Percentiles rank a stretch among this genome's conserved stretches.
phyloP scores from a whole-genome alignment of 805 yeast species.

The Cyberlindnera bimundalis region DNA sequence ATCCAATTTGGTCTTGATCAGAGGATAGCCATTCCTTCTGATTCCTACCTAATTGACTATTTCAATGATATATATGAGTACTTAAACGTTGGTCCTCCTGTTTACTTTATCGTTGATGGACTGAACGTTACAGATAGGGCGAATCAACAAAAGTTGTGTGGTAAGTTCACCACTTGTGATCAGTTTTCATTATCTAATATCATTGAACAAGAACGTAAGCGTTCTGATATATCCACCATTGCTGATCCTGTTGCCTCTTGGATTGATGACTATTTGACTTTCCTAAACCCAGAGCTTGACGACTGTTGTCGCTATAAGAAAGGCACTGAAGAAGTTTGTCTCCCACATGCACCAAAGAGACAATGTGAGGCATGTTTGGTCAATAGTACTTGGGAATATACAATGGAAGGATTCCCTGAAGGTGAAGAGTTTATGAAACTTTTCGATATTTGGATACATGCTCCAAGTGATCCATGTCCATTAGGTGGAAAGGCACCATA shows the following conservation, averaged over 20 bases:
- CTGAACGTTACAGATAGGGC: slow-evolving; percentile 56
- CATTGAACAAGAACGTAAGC: slow-evolving; percentile 76
- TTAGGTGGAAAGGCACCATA: slow-evolving; percentile 95
- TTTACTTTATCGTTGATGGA: slow-evolving; percentile 76
- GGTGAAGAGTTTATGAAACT: slow-evolving; percentile 66
- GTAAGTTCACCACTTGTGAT: slow-evolving; percentile 81
- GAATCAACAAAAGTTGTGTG: slow-evolving; percentile 76
- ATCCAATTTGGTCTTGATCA: slow-evolving; percentile 85
- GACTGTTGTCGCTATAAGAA: slow-evolving; percentile 79
- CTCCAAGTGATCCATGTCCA: slow-evolving; percentile 89
- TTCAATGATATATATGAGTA: slow-evolving; percentile 71
- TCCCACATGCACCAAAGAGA: slow-evolving; percentile 63
- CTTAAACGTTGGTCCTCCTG: slow-evolving; percentile 87
- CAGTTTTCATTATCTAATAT: slow-evolving; percentile 75
- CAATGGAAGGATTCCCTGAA: slow-evolving; percentile 83
- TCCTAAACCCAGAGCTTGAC: slow-evolving; percentile 82
- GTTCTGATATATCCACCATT: slow-evolving; percentile 61
- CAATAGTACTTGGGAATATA: slow-evolving; percentile 59
- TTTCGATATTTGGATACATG: slow-evolving; percentile 76
- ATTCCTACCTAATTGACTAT: slow-evolving; percentile 77
- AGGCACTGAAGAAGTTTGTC: slow-evolving; percentile 51
- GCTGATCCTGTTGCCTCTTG: slow-evolving; percentile 86
- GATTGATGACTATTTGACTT: slow-evolving; percentile 86
- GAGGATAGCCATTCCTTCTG: slow-evolving; percentile 78
- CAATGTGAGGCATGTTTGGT: slow-evolving; percentile 72